Evolutionary conservation across 352 stramenopile genomes (phyloP), one percentile per base, ranked within the genome.

Genomic region (Pythium vanterpoolii): DNA sequence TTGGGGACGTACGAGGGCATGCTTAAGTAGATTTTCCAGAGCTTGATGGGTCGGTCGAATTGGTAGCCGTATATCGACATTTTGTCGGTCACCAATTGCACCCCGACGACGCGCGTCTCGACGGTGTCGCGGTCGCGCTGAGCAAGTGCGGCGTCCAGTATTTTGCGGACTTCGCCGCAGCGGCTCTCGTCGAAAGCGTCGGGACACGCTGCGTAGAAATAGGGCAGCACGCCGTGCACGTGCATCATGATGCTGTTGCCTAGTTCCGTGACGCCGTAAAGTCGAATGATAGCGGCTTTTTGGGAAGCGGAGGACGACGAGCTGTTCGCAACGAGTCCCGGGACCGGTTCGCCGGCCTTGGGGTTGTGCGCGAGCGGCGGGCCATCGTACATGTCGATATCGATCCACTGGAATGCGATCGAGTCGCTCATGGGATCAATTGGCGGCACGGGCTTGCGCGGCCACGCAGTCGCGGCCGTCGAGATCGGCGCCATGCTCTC

Each of bases 311-410:
- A 97, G 26, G 76, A 97, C n/a, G 96, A 83, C 44, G 93, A 93
- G 11, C 93, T 64, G 19, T 85, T 85, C 42, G 98, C 89, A n/a
- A 98, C 83, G 56, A 79, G 64, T 0, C 72, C 73, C 0, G 83
- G 82, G 11, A 93, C 79, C 0, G 56, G 61, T 31, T 87, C 66
- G 23, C 74, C 76, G 19, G 72, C 75, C 56, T 93, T 95, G 7
- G 96, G 94, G 73, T 98, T 98, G 21, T 62, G 51, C 1, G 68
- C 30, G 10, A 99, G 78, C 13, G 95, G 90, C 30, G 80, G 54
- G 3, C 95, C 96, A 19, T 95, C 81, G 47, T 98, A 97, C 88
- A 99, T 98, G 74, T 99, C 97, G 55, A 99, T 98, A 67, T 99
- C 97, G 47, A 99, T 90, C 96, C 97, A 99, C 76, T 99, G 96